Base-by-base conservation (phyloP, 495 filamentous ascomycete genomes). In the Aspergillus conjunctus region DNA sequence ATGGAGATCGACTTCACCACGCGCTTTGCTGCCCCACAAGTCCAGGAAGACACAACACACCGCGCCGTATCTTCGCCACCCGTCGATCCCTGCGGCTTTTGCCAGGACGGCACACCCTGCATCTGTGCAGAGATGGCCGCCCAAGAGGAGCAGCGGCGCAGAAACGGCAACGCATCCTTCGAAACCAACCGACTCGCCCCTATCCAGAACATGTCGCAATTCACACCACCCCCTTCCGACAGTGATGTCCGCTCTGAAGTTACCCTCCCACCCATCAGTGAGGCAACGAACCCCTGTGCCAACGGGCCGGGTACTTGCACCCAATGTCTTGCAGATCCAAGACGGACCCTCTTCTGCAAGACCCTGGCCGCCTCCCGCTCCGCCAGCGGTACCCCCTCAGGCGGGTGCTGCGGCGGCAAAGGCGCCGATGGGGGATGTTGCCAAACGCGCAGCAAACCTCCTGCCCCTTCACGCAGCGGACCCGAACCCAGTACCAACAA, bases 271-370 rank as follows among this genome's bases (percentile, higher is more conserved):
- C 65, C 78, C 14, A 71, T 78, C 62, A 72, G 66, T 60, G 70
- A 79, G 64, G 76, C 78, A 10, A 79, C 77, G 31, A 78, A 79
- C 39, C 71, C 85, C 57, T 89, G 88, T 60, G 80, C 81, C 54
- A 88, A 88, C 58, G 86, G 90, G 0, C 91, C 91, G 1, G 91
- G 91, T 11, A 89, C 88, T 21, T 96, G 91, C 67, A 81, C 85
- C 4, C 89, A 93, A 71, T 96, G 91, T 68, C 82, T 85, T 33
- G 79, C 83, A 7, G 89, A 94, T 70, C 89, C 91, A 1, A 85
- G 85, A 62, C 90, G 91, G 22, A 90, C 88, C 14, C 83, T 93
- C 60, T 96, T 96, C 79, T 96, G 91, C 76, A 90, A 90, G 65
- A 89, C 87, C 34, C 82, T 95, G 18, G 91, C 91, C 58, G 88